Evolutionary conservation across 2,329 filamentous ascomycete species (phyloP), one percentile per base, ranked within the genome.

Genomic region (Diaporthe amygdali): DNA sequence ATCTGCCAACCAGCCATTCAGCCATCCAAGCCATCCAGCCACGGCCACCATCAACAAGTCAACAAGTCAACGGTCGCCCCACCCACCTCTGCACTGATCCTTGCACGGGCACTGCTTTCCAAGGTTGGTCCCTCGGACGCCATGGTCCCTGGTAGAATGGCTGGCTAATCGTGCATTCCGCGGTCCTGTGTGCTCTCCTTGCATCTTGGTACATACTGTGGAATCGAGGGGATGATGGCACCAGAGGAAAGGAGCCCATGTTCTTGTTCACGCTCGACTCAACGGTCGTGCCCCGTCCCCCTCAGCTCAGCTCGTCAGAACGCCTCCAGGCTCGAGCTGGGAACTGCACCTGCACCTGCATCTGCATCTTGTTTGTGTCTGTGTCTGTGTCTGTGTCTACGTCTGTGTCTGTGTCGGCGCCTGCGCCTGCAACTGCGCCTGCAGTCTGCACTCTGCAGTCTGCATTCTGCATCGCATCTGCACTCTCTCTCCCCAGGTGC

Each of bases 21-120:
- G 59, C 59, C 59, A 54, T 37, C 15, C 34, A 0, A 17, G 4
- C 22, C 17, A 54, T 54, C n/a, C 41, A 56, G 66, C 37, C 49
- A 67, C 37, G 49, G 51, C 63, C 47, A 54, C 32, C 22, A 49
- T 51, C 14, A 15, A 51, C 39, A 55, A 68, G 51, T 54, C 27
- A 32, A 51, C 14, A 32, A 32, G 66, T 68, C 66, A 68, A 68
- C 66, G 66, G 66, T 22, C 22, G 66, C 41, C 66, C 66, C 66
- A 68, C 66, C 52, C 55, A 30, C 32, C 10, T 37, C 30, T 59
- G 59, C 59, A 64, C 44, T 41, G 41, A 68, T 68, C 52, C 66
- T 68, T 49, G 66, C 52, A 59, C 41, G 25, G 59, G 59, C 44
- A 49, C 59, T 37, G 59, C 59, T 64, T 37, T 64, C 59, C 59